Evolutionary conservation across 768 basidiomycete genomes (phyloP).

Genomic region (Pleurotus tuoliensis): DNA sequence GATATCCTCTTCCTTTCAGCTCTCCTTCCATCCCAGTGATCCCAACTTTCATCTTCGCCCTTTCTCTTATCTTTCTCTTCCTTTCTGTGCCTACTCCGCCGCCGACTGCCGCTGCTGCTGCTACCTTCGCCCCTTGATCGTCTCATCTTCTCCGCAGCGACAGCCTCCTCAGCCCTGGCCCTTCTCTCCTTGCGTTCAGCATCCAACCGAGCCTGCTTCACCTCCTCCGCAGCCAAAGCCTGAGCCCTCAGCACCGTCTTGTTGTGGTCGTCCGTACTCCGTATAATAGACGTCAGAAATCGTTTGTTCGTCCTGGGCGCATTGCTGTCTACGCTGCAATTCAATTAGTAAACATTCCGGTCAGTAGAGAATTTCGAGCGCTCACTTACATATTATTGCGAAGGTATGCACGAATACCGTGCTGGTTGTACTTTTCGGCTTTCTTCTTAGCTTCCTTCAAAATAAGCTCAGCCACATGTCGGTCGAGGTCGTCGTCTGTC

Average conservation of each 20-base stretch:
- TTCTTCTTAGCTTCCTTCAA: conserved; percentile 92
- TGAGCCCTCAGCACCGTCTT: conserved; percentile 75
- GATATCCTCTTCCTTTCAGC: conserved; percentile 42
- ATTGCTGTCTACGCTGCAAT: conserved; percentile 57
- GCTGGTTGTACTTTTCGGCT: conserved; percentile 71
- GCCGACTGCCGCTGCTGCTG: conserved; percentile 21
- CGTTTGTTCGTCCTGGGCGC: conserved; percentile 81
- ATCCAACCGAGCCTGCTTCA: conserved; percentile 66
- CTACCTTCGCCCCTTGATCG: conserved; percentile 22
- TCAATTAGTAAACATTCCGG: neutral
- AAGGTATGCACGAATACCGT: conserved; percentile 79
- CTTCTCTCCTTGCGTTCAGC: conserved; percentile 58
- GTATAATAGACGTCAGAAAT: conserved; percentile 81
- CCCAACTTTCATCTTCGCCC: conserved; percentile 39
- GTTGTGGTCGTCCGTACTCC: conserved; percentile 95
- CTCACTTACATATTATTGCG: conserved; percentile 42
- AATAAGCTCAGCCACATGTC: conserved; percentile 87
- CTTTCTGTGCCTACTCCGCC: conserved; percentile 6
- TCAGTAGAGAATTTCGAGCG: neutral
- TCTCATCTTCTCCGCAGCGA: conserved; percentile 56
- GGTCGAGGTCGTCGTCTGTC: conserved; percentile 84
- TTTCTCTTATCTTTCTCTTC: neutral
- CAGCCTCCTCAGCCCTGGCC: conserved; percentile 73
- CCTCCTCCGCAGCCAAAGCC: conserved; percentile 66
- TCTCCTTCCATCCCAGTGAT: conserved; percentile 51